Conservation (phyloP, 139 green algal genomes). For the Zygnema cylindricum region DNA sequence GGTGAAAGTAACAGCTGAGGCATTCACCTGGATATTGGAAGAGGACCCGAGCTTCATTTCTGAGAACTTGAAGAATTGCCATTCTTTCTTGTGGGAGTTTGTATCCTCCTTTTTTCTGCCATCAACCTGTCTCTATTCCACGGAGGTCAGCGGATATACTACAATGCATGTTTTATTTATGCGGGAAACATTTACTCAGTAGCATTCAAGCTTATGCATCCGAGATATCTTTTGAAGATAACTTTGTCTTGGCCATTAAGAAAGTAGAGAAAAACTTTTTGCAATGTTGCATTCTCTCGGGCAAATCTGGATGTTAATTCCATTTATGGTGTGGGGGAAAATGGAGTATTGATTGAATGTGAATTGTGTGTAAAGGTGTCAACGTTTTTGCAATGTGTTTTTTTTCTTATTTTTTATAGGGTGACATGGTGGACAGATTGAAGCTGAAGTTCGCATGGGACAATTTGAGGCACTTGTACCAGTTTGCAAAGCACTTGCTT, state of each 20-base stretch:
- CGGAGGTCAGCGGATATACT: background rate
- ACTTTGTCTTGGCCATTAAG: too few relatives aligned
- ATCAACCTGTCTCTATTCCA: background rate
- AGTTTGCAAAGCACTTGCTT: conserved; percentile 7
- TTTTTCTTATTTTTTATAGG: background rate
- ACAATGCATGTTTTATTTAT: too few relatives aligned
- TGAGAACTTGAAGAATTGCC: background rate
- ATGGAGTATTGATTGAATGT: too few relatives aligned
- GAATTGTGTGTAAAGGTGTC: too few relatives aligned
- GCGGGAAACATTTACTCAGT: too few relatives aligned
- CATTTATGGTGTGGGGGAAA: too few relatives aligned
- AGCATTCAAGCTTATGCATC: too few relatives aligned
- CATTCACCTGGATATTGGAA: background rate
- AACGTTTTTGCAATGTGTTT: too few relatives aligned
- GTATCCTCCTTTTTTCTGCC: background rate
- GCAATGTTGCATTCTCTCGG: too few relatives aligned
- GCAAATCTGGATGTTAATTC: too few relatives aligned
- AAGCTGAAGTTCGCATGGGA: background rate
- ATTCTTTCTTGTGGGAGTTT: conserved; percentile 5
- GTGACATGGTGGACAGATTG: background rate
- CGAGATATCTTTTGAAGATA: too few relatives aligned
- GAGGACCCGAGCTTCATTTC: background rate
- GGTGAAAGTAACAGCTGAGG: conserved; percentile 12
- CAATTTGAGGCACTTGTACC: background rate
- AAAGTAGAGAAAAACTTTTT: too few relatives aligned